Base-by-base conservation (phyloP, 495 filamentous ascomycete species). In the Xanthoparmelia taractica region DNA sequence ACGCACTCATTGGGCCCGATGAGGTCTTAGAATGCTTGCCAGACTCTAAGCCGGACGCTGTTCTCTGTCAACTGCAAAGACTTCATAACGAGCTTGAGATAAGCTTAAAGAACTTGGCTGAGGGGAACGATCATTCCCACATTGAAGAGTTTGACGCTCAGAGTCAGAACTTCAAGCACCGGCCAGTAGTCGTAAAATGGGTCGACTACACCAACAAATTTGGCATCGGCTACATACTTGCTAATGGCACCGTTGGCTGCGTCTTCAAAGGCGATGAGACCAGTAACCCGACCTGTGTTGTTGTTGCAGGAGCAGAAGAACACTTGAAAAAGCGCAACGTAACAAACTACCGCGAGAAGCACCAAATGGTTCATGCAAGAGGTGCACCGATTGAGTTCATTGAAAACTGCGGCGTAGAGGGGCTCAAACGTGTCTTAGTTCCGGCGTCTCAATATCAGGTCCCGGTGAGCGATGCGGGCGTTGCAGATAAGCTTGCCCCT, bases 131-230 rank as follows among this genome's bases (percentile, higher is more conserved):
- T 18, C 20, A 15, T 56, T 18, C 57, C 11, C 23, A 54, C 10
- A 36, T 45, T 27, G 52, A 59, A 25, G 43, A 45, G 0, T 60
- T 67, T 18, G 61, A 67, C 25, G 23, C 27, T 11, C 58, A 55
- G 13, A 58, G 45, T 13, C 45, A 54, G 11, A 57, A 40, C 34
- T 50, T 63, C 66, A 68, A 66, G 43, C 38, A 63, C n/a, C 69
- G 67, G 20, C 66, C 69, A 13, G 67, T 71, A 15, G 88, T 96
- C 29, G 86, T 91, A 29, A 94, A 93, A 71, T 96, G 91, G 91
- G 91, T 96, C n/a, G 91, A 96, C 68, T 96, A 94, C 67, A 91
- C 90, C 33, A 94, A 94, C 73, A 90, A 90, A 67, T 92, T 91
- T 68, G 91, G 91, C 1, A 80, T 93, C 45, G 91, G 90, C 7